phyloP scores from a whole-genome alignment of 2,329 filamentous ascomycete genomes.

The Sarocladium kiliense region DNA sequence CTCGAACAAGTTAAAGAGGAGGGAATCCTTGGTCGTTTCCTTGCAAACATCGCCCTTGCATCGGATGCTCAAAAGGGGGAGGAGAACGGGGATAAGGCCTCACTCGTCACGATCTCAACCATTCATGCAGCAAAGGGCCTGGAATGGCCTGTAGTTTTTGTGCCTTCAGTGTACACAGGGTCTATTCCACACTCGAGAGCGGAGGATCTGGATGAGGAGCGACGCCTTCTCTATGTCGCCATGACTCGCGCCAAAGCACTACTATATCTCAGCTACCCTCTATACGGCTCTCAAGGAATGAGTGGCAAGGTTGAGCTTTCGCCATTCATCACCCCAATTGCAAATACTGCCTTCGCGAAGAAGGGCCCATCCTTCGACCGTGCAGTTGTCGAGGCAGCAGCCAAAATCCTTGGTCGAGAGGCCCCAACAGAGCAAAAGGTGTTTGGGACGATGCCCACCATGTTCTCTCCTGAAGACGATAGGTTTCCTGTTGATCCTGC shows the following conservation, averaged over 20 bases:
- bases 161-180: constrained; percentile 83
- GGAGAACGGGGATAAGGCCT: constrained; percentile 48
- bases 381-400: constrained; percentile 58
- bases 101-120: constrained; percentile 83
- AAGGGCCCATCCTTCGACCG: constrained; percentile 67
- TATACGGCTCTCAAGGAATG: constrained; percentile 56
- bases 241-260: constrained; percentile 91
- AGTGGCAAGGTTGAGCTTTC: constrained; percentile 62
- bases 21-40: constrained; percentile 64
- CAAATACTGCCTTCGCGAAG: constrained; percentile 37
- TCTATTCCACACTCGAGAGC: constrained; percentile 85
- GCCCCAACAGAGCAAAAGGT: constrained; percentile 53
- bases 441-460: constrained; percentile 43
- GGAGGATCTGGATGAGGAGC: constrained; percentile 82
- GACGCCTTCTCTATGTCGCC: constrained; percentile 85
- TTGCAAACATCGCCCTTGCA: constrained; percentile 87
- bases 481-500: constrained; percentile 61
- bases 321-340: constrained; percentile 58
- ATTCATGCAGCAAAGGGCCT: constrained; percentile 95
- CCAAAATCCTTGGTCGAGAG: constrained; percentile 62
- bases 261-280: constrained; percentile 78
- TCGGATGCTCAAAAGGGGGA: constrained; percentile 67
- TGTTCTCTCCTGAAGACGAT: constrained; percentile 61
- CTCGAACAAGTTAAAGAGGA: constrained; percentile 64
- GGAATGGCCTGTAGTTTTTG: constrained; percentile 94